Evolutionary conservation across 768 basidiomycete genomes (phyloP).

Genomic region (Collybia nuda): DNA sequence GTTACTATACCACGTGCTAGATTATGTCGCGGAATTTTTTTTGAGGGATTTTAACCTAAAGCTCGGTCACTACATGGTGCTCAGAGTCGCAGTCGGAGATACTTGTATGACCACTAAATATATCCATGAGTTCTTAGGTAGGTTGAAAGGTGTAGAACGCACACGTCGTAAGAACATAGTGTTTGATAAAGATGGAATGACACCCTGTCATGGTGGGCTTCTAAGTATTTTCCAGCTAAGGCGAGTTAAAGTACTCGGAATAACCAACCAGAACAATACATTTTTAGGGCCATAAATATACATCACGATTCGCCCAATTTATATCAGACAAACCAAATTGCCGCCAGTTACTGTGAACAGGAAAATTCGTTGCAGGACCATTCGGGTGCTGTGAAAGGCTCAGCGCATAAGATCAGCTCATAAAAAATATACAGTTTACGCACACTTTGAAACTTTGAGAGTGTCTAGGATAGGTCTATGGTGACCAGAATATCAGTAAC

Average conservation of each 20-base stretch:
- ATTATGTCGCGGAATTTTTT: too few species aligned
- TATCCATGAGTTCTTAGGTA: too few species aligned
- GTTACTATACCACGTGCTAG: too few species aligned
- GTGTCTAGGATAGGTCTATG: not conserved
- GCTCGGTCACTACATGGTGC: too few species aligned
- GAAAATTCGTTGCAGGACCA: conserved; percentile 2
- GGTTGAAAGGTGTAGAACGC: not conserved
- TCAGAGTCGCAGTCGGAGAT: too few species aligned
- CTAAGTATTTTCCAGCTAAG: too few species aligned
- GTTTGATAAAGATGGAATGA: conserved; percentile 9
- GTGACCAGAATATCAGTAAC: conserved; percentile 1
- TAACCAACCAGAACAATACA: conserved; percentile 3
- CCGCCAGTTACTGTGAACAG: conserved; percentile 5
- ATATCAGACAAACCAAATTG: conserved; percentile 1
- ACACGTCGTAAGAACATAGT: conserved; percentile 7
- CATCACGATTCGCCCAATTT: conserved; percentile 8
- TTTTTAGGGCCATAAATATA: conserved; percentile 2
- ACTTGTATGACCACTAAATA: too few species aligned
- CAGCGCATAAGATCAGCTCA: too few species aligned
- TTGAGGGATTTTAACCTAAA: too few species aligned
- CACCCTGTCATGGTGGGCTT: too few species aligned
- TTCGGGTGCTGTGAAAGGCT: not conserved
- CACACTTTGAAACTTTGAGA: not conserved
- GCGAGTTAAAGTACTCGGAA: too few species aligned
- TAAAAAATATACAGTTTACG: too few species aligned